phyloP scores from a whole-genome alignment of 495 filamentous ascomycete genomes.

The Hypoxylon perforatum region DNA sequence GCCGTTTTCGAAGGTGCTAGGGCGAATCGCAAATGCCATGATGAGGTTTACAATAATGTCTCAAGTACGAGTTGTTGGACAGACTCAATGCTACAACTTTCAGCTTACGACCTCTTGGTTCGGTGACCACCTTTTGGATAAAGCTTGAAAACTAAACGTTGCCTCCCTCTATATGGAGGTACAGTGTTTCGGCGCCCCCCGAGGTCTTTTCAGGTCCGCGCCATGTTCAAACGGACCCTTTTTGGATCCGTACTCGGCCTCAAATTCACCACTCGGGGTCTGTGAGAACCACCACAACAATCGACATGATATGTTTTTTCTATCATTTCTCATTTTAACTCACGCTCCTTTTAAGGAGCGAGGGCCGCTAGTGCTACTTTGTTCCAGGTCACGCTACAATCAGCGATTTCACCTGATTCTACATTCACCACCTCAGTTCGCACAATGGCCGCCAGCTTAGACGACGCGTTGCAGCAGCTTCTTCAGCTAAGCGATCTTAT shows the following conservation, averaged over 20 bases:
- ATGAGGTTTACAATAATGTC: not conserved
- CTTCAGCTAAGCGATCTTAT: conserved; percentile 26
- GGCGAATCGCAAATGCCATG: conserved; percentile 30
- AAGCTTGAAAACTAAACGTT: not conserved
- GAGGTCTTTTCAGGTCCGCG: not conserved
- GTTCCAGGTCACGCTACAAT: not conserved
- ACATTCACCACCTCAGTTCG: not conserved
- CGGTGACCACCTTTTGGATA: not conserved
- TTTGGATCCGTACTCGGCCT: not conserved
- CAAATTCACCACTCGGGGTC: not conserved
- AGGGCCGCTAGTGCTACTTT: not conserved
- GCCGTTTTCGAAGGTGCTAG: conserved; percentile 34
- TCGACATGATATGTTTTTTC: not conserved
- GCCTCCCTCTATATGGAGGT: too few relatives aligned
- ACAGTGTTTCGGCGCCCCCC: too few relatives aligned
- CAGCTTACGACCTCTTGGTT: too few relatives aligned
- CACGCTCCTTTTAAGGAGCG: not conserved
- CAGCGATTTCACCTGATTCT: not conserved
- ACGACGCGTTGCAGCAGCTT: conserved; percentile 10
- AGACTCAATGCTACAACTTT: too few relatives aligned
- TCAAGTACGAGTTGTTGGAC: not conserved
- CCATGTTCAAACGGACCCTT: not conserved
- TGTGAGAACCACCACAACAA: not conserved
- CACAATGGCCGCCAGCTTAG: conserved; percentile 12
- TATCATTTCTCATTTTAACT: not conserved